Base-by-base conservation (phyloP, 2,329 filamentous ascomycete species). In the Hansfordia pulvinata region DNA sequence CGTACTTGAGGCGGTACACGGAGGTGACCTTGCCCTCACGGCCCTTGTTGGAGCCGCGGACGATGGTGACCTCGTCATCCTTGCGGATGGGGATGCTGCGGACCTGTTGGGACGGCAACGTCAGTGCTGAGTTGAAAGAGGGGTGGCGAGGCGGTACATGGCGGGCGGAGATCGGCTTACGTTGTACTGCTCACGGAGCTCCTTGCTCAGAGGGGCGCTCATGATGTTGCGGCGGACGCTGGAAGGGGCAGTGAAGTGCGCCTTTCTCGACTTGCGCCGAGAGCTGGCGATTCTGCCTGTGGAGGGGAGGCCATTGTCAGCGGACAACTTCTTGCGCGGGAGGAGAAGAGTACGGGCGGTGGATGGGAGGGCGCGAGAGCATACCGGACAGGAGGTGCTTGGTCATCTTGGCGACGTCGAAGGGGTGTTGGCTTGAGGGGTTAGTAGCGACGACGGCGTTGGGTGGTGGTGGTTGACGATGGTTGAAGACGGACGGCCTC, bases 101-200 rank as follows among this genome's bases (percentile, higher is more conserved):
- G 61, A 93, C 84, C 83, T 92, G 41, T 33, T 23, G 11, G 13
- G 10, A n/a, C 20, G 27, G 17, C 17, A 15, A 12, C 4, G 31
- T 30, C 24, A 25, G 11, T 4, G 10, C n/a, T 20, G 13, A 6
- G 3, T 17, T 8, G 5, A 9, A 7, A 8, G 8, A 23, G 23
- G 18, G 7, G 8, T 8, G 8, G 10, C 10, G 11, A 12, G 10
- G 15, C 19, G 4, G 12, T 20, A 2, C 10, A 9, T 8, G 25
- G 10, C 13, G 7, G 19, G 16, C 11, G 8, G 6, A n/a, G 12
- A 4, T 24, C 18, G 30, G 57, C 80, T 45, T 72, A 94, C 90
- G 64, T 93, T 93, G 81, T 98, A 82, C 77, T 98, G 90, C 67
- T 93, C 86, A 57, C 85, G 79, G 58, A 98, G 76, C 70, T 98